Conservation (phyloP, 1,284 basidiomycete species). For the Earliella scabrosa region DNA sequence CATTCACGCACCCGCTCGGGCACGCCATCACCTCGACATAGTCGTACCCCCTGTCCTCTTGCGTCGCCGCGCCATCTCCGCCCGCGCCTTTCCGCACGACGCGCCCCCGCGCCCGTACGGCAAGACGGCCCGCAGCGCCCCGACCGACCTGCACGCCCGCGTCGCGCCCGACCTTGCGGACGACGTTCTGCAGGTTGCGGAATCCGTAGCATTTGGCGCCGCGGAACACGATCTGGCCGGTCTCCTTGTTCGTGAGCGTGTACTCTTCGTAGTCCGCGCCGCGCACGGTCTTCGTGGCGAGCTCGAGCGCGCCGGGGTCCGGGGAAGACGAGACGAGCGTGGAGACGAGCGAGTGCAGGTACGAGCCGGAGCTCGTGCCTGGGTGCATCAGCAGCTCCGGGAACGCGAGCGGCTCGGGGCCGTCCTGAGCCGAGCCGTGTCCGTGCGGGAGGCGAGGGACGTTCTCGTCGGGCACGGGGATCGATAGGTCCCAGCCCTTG, state of each 20-base stretch:
- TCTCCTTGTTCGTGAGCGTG: conserved; percentile 49
- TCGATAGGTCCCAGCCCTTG: conserved; percentile 78
- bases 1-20: conserved; percentile 96
- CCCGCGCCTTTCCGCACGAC: conserved; percentile 35
- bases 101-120: conserved; percentile 37
- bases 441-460: conserved; percentile 24
- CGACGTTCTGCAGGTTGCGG: conserved; percentile 96
- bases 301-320: conserved; percentile 50
- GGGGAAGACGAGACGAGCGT: conserved; percentile 47
- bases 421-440: conserved; percentile 12
- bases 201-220: conserved; percentile 98
- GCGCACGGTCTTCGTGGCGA: conserved; percentile 65
- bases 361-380: conserved; percentile 94
- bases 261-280: conserved; percentile 71
- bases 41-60: conserved; percentile 75
- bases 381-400: conserved; percentile 81
- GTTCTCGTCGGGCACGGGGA: conserved; percentile 53
- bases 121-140: conserved; percentile 65
- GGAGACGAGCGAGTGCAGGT: conserved; percentile 79
- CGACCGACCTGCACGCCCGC: conserved; percentile 74
- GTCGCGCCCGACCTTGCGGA: conserved; percentile 90
- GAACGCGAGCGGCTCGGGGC: conserved; percentile 38
- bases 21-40: conserved; percentile 99
- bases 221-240: conserved; percentile 78
- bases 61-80: conserved; percentile 35